Percentiles rank a stretch among this genome's conserved stretches.
phyloP scores from a whole-genome alignment of 345 rosid species.

The Cardamine chenopodiifolia region DNA sequence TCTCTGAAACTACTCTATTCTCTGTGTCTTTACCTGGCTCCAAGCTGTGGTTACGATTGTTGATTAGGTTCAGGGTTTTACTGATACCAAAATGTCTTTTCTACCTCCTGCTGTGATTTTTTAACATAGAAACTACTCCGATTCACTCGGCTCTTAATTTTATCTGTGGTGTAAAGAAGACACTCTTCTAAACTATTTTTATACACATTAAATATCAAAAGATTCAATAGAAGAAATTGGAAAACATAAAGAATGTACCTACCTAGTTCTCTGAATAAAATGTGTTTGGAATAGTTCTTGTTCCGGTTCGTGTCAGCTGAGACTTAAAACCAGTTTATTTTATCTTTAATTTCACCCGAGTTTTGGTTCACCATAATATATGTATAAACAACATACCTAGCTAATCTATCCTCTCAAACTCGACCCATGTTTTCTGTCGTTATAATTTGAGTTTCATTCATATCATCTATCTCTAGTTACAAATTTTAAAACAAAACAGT shows the following conservation, averaged over 20 bases:
- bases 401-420: too few relatives aligned
- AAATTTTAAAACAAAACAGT: too few relatives aligned
- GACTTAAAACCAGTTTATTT: too few relatives aligned
- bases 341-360: too few relatives aligned
- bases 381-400: too few relatives aligned
- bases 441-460: too few relatives aligned
- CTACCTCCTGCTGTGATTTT: conserved; percentile 2
- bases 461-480: too few relatives aligned
- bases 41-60: conserved; percentile 16
- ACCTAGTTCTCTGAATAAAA: neutral
- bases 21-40: conserved; percentile 5
- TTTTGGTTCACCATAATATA: too few relatives aligned
- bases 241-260: too few relatives aligned
- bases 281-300: neutral
- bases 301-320: too few relatives aligned
- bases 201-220: conserved; percentile 36
- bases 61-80: conserved; percentile 15
- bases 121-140: conserved; percentile 31
- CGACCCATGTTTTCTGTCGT: too few relatives aligned
- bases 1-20: conserved; percentile 41
- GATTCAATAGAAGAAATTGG: conserved; percentile 24
- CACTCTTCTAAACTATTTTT: conserved; percentile 25
- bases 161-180: conserved; percentile 32
- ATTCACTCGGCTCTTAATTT: conserved; percentile 31
- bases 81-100: conserved; percentile 19